Percentiles rank a stretch among this genome's conserved stretches.
phyloP scores from a whole-genome alignment of 2,329 filamentous ascomycete species.

The Aaosphaeria pasadenensis region DNA sequence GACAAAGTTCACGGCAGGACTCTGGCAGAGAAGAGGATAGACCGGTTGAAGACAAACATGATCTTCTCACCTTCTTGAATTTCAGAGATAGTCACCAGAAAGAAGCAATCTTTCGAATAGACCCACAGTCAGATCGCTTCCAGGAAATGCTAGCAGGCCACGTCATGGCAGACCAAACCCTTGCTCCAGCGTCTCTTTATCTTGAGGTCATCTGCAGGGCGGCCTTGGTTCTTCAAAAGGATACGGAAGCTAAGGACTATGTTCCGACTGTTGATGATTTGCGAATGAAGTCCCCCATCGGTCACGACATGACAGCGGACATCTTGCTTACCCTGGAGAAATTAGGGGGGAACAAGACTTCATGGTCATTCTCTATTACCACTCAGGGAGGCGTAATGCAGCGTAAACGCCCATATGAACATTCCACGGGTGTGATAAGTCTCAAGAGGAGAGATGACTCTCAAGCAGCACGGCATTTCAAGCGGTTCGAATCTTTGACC shows the following conservation, averaged over 20 bases:
- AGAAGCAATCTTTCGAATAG: conserved; percentile 41
- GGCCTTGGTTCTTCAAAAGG: neutral
- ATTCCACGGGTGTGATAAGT: conserved; percentile 23
- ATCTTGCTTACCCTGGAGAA: neutral
- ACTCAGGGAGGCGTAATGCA: neutral
- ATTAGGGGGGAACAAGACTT: neutral
- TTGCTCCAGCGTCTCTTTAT: conserved; percentile 40
- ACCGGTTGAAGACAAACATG: neutral
- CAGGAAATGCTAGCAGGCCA: conserved; percentile 36
- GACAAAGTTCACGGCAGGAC: neutral
- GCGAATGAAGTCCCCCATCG: conserved; percentile 7
- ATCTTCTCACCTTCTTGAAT: conserved; percentile 15
- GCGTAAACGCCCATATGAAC: neutral
- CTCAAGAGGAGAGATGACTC: neutral
- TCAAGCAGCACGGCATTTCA: neutral
- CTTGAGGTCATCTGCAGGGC: conserved; percentile 18
- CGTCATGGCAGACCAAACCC: conserved; percentile 40
- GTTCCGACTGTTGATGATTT: conserved; percentile 31
- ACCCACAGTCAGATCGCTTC: conserved; percentile 37
- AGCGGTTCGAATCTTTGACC: conserved; percentile 1
- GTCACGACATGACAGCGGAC: neutral
- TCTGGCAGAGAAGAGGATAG: neutral
- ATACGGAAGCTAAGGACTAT: neutral
- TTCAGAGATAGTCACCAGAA: conserved; percentile 8
- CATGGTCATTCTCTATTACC: neutral